Percentiles rank a stretch among this genome's conserved stretches.
phyloP scores from a whole-genome alignment of 176 grass and related monocot genomes.

The Oropetium thomaeum region DNA sequence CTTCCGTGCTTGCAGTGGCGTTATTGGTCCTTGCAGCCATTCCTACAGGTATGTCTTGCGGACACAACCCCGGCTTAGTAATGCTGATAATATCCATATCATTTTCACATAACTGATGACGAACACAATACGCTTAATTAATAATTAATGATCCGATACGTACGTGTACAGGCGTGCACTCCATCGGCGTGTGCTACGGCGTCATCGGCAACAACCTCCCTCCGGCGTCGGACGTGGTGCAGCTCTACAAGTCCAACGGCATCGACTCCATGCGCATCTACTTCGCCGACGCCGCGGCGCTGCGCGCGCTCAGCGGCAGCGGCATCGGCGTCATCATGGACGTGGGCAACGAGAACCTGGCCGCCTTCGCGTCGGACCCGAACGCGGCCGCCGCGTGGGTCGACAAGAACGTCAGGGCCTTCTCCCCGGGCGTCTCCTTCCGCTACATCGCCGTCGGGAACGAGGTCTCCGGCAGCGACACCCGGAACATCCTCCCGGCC shows the following conservation, averaged over 20 bases:
- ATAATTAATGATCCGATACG: no score
- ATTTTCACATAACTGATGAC: no score
- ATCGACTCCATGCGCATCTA: constrained; percentile 57
- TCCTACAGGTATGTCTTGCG: constrained; percentile 37
- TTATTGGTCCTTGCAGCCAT: constrained; percentile 21
- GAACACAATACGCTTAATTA: no score
- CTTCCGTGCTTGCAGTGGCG: constrained; percentile 26
- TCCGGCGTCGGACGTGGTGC: constrained; percentile 24
- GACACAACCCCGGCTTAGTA: no score
- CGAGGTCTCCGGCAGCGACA: constrained; percentile 38
- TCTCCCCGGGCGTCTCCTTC: constrained; percentile 29
- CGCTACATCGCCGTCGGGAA: constrained; percentile 60
- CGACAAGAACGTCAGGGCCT: constrained; percentile 27
- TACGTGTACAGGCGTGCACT: constrained; percentile 31
- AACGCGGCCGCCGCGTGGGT: constrained; percentile 35
- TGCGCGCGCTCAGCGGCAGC: constrained; percentile 30
- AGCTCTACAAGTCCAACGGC: constrained; percentile 33
- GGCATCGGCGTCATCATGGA: constrained; percentile 50
- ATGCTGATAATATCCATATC: no score
- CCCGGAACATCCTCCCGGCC: constrained; percentile 37
- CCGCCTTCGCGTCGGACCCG: constrained; percentile 17
- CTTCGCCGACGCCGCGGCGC: constrained; percentile 5
- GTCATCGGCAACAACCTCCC: constrained; percentile 33
- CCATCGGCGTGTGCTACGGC: constrained; percentile 47
- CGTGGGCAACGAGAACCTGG: constrained; percentile 30